Percentiles rank a stretch among this genome's conserved stretches.
Conservation (phyloP, 108 stramenopile species). For the Cyclotella kingstonii region DNA sequence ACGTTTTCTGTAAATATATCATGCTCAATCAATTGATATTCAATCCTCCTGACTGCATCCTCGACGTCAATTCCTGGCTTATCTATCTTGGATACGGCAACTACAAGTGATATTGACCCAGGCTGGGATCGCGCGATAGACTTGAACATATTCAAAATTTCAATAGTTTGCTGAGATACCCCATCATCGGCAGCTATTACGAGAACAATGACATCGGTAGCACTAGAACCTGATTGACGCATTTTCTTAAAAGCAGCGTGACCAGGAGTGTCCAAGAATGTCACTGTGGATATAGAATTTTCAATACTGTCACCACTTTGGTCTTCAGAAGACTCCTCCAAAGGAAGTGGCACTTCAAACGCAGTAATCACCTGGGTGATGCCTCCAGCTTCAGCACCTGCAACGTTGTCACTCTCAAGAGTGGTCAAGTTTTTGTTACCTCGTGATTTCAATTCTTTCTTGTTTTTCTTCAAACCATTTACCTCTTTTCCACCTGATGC, state of each 20-base stretch:
- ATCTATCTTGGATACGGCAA: constrained; percentile 97
- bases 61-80: constrained; percentile 82
- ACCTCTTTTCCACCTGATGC: constrained; percentile 1
- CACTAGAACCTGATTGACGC: constrained; percentile 89
- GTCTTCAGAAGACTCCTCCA: constrained; percentile 29
- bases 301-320: constrained; percentile 7
- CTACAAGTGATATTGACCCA: constrained; percentile 77
- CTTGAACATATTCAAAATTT: constrained; percentile 91
- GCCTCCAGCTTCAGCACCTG: constrained; percentile 95
- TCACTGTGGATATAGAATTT: constrained; percentile 53
- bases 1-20: constrained; percentile 74
- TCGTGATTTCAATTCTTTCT: constrained; percentile 17
- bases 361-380: constrained; percentile 97
- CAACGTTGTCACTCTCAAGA: constrained; percentile 53
- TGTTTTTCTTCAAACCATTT: constrained; percentile 28
- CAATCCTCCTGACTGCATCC: constrained; percentile 72
- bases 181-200: constrained; percentile 98
- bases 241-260: constrained; percentile 94
- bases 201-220: constrained; percentile 93
- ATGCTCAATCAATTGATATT: constrained; percentile 86
- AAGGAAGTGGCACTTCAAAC: constrained; percentile 73
- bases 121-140: constrained; percentile 70
- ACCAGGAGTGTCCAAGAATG: constrained; percentile 97
- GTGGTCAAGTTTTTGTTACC: constrained; percentile 22
- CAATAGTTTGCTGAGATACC: constrained; percentile 90